A percentile compares a stretch with the other conserved stretches of the same genome.
Evolutionary conservation across 1,139 yeast genomes (phyloP).

Genomic region (Yamadazyma kanchanaburiensis): DNA sequence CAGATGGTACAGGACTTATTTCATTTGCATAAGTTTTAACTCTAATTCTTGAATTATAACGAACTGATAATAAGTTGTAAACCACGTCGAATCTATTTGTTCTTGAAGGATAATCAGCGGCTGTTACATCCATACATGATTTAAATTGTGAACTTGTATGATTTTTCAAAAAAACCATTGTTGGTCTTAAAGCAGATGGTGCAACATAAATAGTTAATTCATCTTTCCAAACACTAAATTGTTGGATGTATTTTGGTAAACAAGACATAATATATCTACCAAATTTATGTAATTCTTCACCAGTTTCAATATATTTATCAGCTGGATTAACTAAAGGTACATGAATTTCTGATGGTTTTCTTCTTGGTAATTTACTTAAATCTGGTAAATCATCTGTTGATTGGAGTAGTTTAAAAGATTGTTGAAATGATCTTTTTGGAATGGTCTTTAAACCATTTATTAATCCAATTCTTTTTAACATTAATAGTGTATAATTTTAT

Average conservation of each 20-base stretch:
- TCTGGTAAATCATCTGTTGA: conserved; percentile 30
- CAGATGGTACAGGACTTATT: conserved; percentile 76
- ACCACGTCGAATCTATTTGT: conserved; percentile 85
- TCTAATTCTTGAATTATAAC: conserved; percentile 84
- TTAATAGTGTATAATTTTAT: conserved; percentile 7
- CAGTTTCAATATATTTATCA: conserved; percentile 65
- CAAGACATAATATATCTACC: conserved; percentile 78
- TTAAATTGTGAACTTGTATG: conserved; percentile 84
- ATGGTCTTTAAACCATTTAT: conserved; percentile 2
- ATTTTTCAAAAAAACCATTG: conserved; percentile 64
- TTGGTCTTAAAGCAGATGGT: conserved; percentile 72
- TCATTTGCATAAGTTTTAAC: conserved; percentile 89
- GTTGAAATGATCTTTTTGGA: conserved; percentile 8
- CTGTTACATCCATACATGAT: conserved; percentile 77
- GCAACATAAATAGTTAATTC: conserved; percentile 76
- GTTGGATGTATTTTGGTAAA: conserved; percentile 79
- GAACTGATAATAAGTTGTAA: conserved; percentile 74
- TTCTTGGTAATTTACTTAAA: conserved; percentile 40
- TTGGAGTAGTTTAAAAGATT: conserved; percentile 3
- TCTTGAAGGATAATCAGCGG: conserved; percentile 84
- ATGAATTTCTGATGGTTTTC: conserved; percentile 29
- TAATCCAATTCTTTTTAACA: conserved; percentile 2
- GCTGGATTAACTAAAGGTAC: conserved; percentile 76
- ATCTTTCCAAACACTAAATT: conserved; percentile 88
- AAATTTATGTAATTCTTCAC: conserved; percentile 77